Percentiles rank a stretch among this genome's conserved stretches.
phyloP scores from a whole-genome alignment of 2,329 filamentous ascomycete genomes.

The Cercospora nicotianae region DNA sequence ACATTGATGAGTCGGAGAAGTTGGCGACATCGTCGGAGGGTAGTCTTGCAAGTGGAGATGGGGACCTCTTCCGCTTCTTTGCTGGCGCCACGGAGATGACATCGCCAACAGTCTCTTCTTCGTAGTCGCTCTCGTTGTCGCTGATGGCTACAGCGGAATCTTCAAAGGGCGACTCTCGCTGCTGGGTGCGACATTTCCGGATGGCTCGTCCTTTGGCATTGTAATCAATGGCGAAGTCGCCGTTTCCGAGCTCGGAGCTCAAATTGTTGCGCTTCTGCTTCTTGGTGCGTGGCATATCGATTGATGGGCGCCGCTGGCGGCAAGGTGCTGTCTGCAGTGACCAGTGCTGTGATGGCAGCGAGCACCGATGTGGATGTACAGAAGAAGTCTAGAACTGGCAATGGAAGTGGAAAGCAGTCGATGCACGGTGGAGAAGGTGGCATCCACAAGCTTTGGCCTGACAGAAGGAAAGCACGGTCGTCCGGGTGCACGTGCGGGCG shows the following conservation, averaged over 20 bases:
- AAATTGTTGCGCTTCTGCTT: slow-evolving; percentile 22
- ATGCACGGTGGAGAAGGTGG: neutral
- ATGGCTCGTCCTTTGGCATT: slow-evolving; percentile 48
- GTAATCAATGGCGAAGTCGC: slow-evolving; percentile 37
- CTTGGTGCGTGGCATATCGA: slow-evolving; percentile 24
- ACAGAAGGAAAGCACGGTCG: slow-evolving; percentile 9
- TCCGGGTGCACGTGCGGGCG: neutral
- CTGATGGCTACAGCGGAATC: slow-evolving; percentile 42
- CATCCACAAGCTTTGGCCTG: slow-evolving; percentile 13
- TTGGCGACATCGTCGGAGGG: slow-evolving; percentile 25
- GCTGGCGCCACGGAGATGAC: slow-evolving; percentile 27
- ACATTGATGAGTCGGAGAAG: slow-evolving; percentile 24
- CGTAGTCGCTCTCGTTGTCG: slow-evolving; percentile 38
- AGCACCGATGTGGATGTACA: neutral
- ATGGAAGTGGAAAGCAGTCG: neutral
- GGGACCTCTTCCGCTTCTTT: slow-evolving; percentile 38
- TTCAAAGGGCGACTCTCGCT: slow-evolving; percentile 42
- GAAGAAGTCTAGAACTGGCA: neutral
- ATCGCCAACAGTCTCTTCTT: slow-evolving; percentile 38
- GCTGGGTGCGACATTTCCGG: slow-evolving; percentile 41
- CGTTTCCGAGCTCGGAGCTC: slow-evolving; percentile 34
- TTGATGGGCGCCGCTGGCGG: neutral
- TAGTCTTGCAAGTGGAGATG: slow-evolving; percentile 26
- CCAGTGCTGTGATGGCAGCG: neutral
- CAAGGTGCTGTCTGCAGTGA: neutral